Base-by-base conservation (phyloP, 75 land plant species). In the Larix kaempferi region DNA sequence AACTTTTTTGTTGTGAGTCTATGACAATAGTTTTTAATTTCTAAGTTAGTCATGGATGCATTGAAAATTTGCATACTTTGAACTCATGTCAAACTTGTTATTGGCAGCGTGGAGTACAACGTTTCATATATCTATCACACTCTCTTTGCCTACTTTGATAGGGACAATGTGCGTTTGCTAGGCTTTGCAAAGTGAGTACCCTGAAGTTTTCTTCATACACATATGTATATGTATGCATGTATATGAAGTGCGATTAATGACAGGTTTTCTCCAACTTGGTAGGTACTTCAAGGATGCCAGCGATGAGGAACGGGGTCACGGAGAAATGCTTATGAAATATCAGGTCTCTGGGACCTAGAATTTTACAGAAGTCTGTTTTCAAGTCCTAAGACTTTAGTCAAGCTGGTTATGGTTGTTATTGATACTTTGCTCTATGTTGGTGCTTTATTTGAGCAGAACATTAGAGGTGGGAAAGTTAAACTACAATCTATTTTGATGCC, bases 211-310 rank as follows among this genome's bases (percentile, higher is more conserved):
- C 52, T 44, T 44, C 52, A 7, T 44, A 44, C 8, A 44, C 8
- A 7, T 1, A 0, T 7, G 10, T 44, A 10, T 44, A 44, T 44
- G 0, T 44, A 44, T 44, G 7, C 11, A 7, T 44, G 8, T 44
- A 44, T 44, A 44, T 44, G 8, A 44, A 8, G 10, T 0, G 52
- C 1, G 7, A 44, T 7, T 7, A 44, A 7, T 44, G 8, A 7
- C 11, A 44, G 6, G 7, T 7, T 44, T 7, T 44, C 8, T 44
- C 33, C 73, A 16, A 39, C 35, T 59, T 57, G 33, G 33, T 78
- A 94, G 97, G 74, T 93, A 90, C 75, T 96, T 96, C 86, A 93
- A 93, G 84, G 93, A 93, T 55, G 85, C 93, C 0, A 95, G 98
- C 75, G 90, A 84, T 26, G 98, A 95, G 63, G 98, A 95, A 72